These are phyloP conservation scores for Cladophialophora yegresii DNA, from an alignment of 2,329 filamentous ascomycete genomes.

Conservation along the genomic window DNA sequence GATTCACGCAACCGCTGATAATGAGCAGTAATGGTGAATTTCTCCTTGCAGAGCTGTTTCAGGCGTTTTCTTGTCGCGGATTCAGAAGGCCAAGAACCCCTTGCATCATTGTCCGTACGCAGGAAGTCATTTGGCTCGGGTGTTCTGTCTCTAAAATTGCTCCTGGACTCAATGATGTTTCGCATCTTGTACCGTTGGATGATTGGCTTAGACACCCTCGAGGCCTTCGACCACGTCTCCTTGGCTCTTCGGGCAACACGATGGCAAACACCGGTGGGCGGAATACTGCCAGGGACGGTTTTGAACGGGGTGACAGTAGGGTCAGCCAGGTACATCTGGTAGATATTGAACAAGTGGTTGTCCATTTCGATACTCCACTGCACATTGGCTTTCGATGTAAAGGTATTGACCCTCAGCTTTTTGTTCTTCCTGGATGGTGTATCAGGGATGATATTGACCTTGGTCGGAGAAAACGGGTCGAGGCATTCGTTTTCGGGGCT, in stretches of 20 bases:
- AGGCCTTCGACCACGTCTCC: conserved; percentile 57
- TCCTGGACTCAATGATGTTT: conserved; percentile 34
- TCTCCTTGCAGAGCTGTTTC: conserved; percentile 61
- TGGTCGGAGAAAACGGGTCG: conserved; percentile 56
- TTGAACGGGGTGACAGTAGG: conserved; percentile 68
- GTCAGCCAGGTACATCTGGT: conserved; percentile 66
- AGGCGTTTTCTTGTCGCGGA: conserved; percentile 60
- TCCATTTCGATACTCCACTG: conserved; percentile 66
- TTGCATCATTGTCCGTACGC: conserved; percentile 36
- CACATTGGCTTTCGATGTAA: conserved; percentile 36
- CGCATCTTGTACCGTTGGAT: conserved; percentile 35
- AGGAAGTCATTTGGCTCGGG: conserved; percentile 36
- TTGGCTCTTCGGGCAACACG: conserved; percentile 64
- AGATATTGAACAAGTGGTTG: conserved; percentile 66
- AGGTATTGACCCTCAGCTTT: conserved; percentile 37
- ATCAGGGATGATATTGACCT: conserved; percentile 43
- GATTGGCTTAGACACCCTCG: conserved; percentile 38
- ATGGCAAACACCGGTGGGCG: conserved; percentile 65
- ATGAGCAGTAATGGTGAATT: conserved; percentile 63
- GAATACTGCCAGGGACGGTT: conserved; percentile 63
- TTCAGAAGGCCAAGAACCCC: conserved; percentile 58
- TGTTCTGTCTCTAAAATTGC: conserved; percentile 29
- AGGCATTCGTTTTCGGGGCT: conserved; percentile 61
- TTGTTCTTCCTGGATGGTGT: conserved; percentile 43
- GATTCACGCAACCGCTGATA: conserved; percentile 64